Base-by-base conservation (phyloP, 108 stramenopile genomes). In the Nannochloropsis oceanica region DNA sequence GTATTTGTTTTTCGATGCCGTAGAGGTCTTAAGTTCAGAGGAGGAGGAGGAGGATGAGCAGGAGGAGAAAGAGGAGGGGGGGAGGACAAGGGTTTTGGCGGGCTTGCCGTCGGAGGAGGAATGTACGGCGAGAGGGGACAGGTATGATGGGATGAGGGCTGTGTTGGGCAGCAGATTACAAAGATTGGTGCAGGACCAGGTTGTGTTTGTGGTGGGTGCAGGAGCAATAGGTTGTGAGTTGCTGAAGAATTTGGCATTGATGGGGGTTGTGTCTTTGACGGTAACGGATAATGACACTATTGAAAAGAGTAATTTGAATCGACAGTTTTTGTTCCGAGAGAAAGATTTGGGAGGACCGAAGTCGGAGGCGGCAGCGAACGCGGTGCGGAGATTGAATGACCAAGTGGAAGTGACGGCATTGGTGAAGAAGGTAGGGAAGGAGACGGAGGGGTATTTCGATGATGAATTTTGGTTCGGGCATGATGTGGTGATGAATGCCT, bases 211-310 rank as follows among this genome's bases (percentile, higher is more conserved):
- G 44, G 94, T 99, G 84, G 99, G 99, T 13, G 97, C 97, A 13
- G 99, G 99, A 8, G 99, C 99, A 83, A 98, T 99, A 88, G 99
- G 99, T 18, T 99, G 99, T 90, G 99, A 99, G 90, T 95, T 98
- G 95, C 94, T 99, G 87, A 99, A 99, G 92, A 97, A 96, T 91
- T 97, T 96, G 95, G 97, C 97, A 25, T 84, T 99, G 43, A 97
- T 97, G 97, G 96, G 99, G 26, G 96, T 99, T 22, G 97, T 93
- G 59, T 10, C 59, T 73, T n/a, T 98, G 26, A 86, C 92, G 82
- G 94, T 99, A 43, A 99, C 99, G 24, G 99, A 99, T 85, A 98
- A 98, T 97, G 99, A 99, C 91, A 92, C 94, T 13, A 99, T 98
- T 86, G 99, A 99, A 91, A 96, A 95, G 86, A 93, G 92, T 81